Conservation (phyloP, 2,329 filamentous ascomycete species). For the Helotiales sp. region DNA sequence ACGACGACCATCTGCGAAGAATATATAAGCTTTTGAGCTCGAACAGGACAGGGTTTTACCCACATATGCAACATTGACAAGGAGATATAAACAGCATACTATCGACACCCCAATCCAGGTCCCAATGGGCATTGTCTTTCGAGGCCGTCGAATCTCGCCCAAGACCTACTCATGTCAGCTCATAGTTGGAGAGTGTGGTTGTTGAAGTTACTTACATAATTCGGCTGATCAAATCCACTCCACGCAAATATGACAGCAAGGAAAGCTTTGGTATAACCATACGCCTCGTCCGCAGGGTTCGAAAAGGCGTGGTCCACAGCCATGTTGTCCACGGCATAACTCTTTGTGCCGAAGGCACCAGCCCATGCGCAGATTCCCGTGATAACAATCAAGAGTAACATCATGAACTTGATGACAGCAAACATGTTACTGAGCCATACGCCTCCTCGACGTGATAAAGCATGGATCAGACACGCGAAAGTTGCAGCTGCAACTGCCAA, state of each 20-base stretch:
- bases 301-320: constrained; percentile 2
- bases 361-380: constrained; percentile 41
- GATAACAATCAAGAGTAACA: constrained; percentile 52
- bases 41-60: no score
- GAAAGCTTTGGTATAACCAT: constrained; percentile 47
- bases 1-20: constrained; percentile 36
- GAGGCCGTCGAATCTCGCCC: constrained; percentile 48
- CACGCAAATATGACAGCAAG: constrained; percentile 50
- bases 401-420: constrained; percentile 54
- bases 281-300: constrained; percentile 8
- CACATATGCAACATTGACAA: constrained; percentile 52
- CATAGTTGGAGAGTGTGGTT: no score
- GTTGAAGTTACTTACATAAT: constrained; percentile 34
- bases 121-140: constrained; percentile 45
- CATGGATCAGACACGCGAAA: constrained; percentile 54
- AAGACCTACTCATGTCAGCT: constrained; percentile 34
- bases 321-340: neutral
- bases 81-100: constrained; percentile 45
- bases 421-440: constrained; percentile 58
- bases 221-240: constrained; percentile 50
- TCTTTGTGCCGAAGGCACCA: neutral
- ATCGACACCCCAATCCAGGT: constrained; percentile 45
- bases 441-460: constrained; percentile 53
- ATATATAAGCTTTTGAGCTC: neutral
- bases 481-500: constrained; percentile 51